phyloP scores from a whole-genome alignment of 768 basidiomycete species.

The Suillus decipiens region DNA sequence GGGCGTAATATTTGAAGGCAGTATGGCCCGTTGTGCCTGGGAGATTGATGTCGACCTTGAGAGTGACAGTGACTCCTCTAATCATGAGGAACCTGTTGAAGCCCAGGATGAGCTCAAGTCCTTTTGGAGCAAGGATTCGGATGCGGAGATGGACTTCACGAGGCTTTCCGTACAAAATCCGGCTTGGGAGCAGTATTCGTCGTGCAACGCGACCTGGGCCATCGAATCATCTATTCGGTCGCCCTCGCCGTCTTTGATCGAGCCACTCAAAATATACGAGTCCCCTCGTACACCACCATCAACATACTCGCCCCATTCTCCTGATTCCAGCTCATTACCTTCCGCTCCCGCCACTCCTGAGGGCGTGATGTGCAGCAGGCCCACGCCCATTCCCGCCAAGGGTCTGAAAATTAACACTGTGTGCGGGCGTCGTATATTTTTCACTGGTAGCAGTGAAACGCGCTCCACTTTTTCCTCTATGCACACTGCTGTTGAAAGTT shows the following conservation, averaged over 20 bases:
- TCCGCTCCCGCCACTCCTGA: conserved; percentile 65
- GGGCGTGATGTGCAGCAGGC: conserved; percentile 41
- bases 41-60: conserved; percentile 68
- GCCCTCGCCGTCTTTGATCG: conserved; percentile 38
- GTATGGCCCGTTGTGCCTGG: conserved; percentile 78
- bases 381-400: conserved; percentile 36
- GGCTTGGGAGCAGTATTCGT: conserved; percentile 39
- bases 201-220: conserved; percentile 57
- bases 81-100: conserved; percentile 43
- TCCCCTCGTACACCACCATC: conserved; percentile 52
- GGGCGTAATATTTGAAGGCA: conserved; percentile 78
- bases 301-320: conserved; percentile 49
- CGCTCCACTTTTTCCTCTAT: conserved; percentile 57
- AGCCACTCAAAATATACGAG: conserved; percentile 44
- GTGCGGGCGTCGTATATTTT: conserved; percentile 37
- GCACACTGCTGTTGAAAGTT: conserved; percentile 72
- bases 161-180: conserved; percentile 32
- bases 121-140: conserved; percentile 58
- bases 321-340: conserved; percentile 39
- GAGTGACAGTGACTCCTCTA: conserved; percentile 61
- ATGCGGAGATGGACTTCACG: conserved; percentile 36
- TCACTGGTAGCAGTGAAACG: conserved; percentile 45
- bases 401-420: conserved; percentile 63
- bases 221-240: conserved; percentile 54
- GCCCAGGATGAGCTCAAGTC: conserved; percentile 47